phyloP scores from a whole-genome alignment of 108 stramenopile species.

The Fistulifera pelliculosa region DNA sequence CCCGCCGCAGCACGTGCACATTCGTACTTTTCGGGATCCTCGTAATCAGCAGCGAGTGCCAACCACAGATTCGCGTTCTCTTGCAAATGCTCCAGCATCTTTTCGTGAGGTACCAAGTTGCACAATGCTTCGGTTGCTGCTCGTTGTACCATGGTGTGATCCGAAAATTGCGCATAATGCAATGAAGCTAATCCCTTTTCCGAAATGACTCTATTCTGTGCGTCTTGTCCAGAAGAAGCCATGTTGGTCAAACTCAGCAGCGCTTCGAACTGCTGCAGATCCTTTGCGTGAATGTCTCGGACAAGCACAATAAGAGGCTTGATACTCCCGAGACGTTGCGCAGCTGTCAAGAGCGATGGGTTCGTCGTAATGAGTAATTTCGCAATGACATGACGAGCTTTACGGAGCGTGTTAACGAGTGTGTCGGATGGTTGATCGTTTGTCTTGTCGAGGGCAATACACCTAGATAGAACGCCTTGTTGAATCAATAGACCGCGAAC shows the following conservation, averaged over 20 bases:
- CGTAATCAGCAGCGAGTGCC: constrained; percentile 80
- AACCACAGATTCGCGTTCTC: constrained; percentile 75
- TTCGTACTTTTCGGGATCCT: constrained; percentile 49
- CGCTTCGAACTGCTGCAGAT: constrained; percentile 92
- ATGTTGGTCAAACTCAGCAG: constrained; percentile 92
- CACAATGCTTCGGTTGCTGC: constrained; percentile 93
- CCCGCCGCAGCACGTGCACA: constrained; percentile 83
- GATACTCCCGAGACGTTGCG: constrained; percentile 80
- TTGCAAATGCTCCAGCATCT: constrained; percentile 61
- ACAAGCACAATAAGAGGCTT: constrained; percentile 82
- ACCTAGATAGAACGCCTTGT: constrained; percentile 83
- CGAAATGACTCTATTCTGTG: constrained; percentile 76
- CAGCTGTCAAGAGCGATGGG: constrained; percentile 80
- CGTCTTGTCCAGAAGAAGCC: constrained; percentile 74
- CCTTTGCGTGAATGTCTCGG: constrained; percentile 75
- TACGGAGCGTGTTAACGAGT: constrained; percentile 50
- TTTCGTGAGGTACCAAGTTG: constrained; percentile 82
- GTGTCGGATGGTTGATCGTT: constrained; percentile 29
- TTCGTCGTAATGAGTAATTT: constrained; percentile 94
- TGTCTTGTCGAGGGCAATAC: constrained; percentile 61
- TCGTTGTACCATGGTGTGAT: constrained; percentile 88
- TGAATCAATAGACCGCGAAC: constrained; percentile 89
- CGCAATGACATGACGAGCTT: constrained; percentile 86
- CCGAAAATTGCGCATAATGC: constrained; percentile 89
- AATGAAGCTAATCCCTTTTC: constrained; percentile 75